Evolutionary conservation across 225 moss, liverwort and hornwort genomes (phyloP).

Genomic region (Physcomitrellopsis africana): DNA sequence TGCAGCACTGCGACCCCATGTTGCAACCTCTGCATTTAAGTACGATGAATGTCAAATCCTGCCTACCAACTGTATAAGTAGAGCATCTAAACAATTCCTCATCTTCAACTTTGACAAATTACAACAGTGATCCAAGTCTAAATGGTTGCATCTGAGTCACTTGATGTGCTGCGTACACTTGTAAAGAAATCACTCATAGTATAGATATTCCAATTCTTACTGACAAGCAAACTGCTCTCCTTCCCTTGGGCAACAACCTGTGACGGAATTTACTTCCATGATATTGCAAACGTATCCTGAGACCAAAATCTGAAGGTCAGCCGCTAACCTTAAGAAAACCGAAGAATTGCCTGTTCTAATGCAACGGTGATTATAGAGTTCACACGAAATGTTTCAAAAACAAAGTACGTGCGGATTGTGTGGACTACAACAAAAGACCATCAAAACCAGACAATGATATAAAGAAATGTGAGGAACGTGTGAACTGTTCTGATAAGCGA

Average conservation of each 20-base stretch:
- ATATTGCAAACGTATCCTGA: constrained; percentile 73
- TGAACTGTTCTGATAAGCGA: neutral
- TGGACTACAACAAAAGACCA: constrained; percentile 5
- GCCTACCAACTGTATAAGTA: neutral
- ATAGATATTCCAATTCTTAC: constrained; percentile 35
- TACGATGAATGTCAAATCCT: constrained; percentile 10
- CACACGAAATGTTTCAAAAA: neutral
- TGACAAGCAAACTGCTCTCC: constrained; percentile 63
- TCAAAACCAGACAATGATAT: neutral
- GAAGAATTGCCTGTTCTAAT: neutral
- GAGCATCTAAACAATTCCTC: neutral
- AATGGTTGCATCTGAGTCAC: neutral
- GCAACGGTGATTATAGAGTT: neutral
- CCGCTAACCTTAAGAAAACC: neutral
- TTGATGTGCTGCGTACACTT: constrained; percentile 1
- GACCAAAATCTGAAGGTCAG: constrained; percentile 8
- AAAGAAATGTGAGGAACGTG: neutral
- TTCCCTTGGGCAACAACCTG: constrained; percentile 59
- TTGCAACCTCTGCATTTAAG: constrained; percentile 59
- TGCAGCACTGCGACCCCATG: constrained; percentile 63
- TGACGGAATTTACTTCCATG: constrained; percentile 51
- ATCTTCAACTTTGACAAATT: constrained; percentile 1
- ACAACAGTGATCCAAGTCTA: neutral
- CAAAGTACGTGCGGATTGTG: neutral
- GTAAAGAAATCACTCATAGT: constrained; percentile 6